phyloP scores from a whole-genome alignment of 352 stramenopile species.

The Phytophthora gonapodyides region DNA sequence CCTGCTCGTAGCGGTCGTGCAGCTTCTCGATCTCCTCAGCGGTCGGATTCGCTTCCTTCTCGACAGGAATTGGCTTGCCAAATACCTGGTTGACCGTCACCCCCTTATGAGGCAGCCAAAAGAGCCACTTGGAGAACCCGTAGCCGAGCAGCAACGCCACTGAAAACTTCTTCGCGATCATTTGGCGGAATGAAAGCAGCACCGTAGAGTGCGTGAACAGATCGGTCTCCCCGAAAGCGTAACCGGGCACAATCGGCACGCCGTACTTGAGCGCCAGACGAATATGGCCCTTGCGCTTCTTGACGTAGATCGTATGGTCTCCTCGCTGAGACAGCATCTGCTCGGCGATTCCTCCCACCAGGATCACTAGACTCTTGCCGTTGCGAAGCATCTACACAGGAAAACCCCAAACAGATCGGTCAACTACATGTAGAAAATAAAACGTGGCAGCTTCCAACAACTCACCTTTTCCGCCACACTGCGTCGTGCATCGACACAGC shows the following conservation, averaged over 20 bases:
- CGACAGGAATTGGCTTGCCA: conserved; percentile 68
- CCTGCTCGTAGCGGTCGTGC: conserved; percentile 64
- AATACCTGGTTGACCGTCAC: conserved; percentile 75
- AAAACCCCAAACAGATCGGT: background rate
- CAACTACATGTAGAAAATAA: conserved; percentile 7
- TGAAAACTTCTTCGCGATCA: conserved; percentile 69
- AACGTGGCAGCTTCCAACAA: conserved; percentile 1
- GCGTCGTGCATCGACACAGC: conserved; percentile 74
- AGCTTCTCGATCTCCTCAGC: conserved; percentile 70
- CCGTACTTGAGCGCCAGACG: conserved; percentile 78
- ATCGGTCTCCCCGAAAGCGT: conserved; percentile 85
- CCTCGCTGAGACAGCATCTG: conserved; percentile 79
- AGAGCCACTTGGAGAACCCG: conserved; percentile 60
- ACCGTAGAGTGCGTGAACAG: conserved; percentile 82
- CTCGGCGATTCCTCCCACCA: conserved; percentile 82
- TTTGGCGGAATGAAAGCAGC: conserved; percentile 71
- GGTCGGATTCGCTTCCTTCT: conserved; percentile 62
- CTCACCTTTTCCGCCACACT: conserved; percentile 56
- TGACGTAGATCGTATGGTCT: conserved; percentile 79
- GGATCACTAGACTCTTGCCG: conserved; percentile 79
- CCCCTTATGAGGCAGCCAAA: conserved; percentile 59
- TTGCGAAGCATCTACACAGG: conserved; percentile 50
- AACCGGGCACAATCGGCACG: conserved; percentile 73
- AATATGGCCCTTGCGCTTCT: conserved; percentile 85
- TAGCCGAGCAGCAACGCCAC: conserved; percentile 67